Evolutionary conservation across 2,329 filamentous ascomycete genomes (phyloP), one percentile per base, ranked within the genome.

Genomic region (Penicillium concentricum): DNA sequence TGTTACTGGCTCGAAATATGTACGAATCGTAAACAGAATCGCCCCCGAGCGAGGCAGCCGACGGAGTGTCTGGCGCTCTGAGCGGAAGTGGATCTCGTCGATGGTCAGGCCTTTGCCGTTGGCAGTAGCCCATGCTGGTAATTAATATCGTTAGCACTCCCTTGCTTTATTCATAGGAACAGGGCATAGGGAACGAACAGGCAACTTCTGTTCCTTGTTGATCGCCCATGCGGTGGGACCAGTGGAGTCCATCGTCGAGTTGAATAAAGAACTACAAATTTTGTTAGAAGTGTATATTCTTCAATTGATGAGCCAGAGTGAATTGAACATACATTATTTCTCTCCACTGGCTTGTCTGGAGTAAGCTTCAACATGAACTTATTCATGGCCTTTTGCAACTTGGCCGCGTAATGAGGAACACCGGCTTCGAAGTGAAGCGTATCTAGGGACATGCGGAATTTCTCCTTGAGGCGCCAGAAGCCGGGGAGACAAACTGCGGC

Each of bases 211-310:
- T 52, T 30, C 60, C 60, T n/a, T 35, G 35, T 38, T 61, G 57
- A 3, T 58, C 51, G 15, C 60, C 60, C 60, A 61, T 61, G 16
- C 60, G 57, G 57, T 61, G 60, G 13, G 60, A 61, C 60, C 60
- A 61, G 48, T 61, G 60, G 4, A 61, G 47, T 45, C 60, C 60
- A 39, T 61, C 60, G 12, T 61, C 60, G 7, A 61, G 54, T 42
- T 61, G 57, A 24, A 61, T 61, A 18, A 61, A 61, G 35, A 56
- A 61, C 55, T 60, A 28, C 30, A 16, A 2, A 2, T 13, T 24
- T 26, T 22, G 13, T 47, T 24, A 35, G 32, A 7, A 26, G 2
- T 10, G 5, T n/a, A 18, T 9, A 2, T 16, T 15, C 2, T 20
- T 24, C 4, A 9, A 12, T 12, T 12, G 3, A 13, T 7, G n/a